Evolutionary conservation across 176 grass and related monocot genomes (phyloP).

Genomic region (Rhynchospora tenuis): DNA sequence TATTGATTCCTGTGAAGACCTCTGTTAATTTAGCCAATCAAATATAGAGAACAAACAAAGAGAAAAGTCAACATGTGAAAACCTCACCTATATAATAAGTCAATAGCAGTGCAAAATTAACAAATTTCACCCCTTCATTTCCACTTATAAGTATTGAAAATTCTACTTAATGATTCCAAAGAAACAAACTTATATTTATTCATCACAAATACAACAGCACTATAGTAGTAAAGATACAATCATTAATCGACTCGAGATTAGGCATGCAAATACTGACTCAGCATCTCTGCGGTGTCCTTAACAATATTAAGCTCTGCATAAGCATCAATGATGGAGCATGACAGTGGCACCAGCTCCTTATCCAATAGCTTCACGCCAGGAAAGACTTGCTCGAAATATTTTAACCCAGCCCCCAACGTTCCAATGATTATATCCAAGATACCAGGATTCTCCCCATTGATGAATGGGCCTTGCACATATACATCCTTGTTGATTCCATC

Average conservation of each 20-base stretch:
- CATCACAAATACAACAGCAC: neutral
- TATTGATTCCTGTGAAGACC: no score
- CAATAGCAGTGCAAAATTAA: no score
- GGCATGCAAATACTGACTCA: slow-evolving; percentile 1
- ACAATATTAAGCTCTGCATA: slow-evolving; percentile 9
- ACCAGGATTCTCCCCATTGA: slow-evolving; percentile 11
- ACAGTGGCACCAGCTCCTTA: slow-evolving; percentile 3
- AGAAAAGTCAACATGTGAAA: no score
- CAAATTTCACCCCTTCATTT: no score
- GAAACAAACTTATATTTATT: neutral
- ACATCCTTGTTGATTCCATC: slow-evolving; percentile 23
- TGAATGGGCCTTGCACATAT: slow-evolving; percentile 9
- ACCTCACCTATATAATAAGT: no score
- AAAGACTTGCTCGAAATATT: neutral
- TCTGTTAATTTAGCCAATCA: no score
- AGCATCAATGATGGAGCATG: slow-evolving; percentile 16
- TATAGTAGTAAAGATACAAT: neutral
- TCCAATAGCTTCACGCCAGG: neutral
- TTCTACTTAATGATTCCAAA: neutral
- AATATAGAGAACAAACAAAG: no score
- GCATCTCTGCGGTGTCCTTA: slow-evolving; percentile 6
- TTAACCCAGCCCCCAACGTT: neutral
- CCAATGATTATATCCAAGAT: slow-evolving; percentile 13
- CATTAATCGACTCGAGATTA: neutral
- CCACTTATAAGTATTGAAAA: neutral